Evolutionary conservation across 768 basidiomycete genomes (phyloP), one percentile per base, ranked within the genome.

Genomic region (Agrocybe pediades): DNA sequence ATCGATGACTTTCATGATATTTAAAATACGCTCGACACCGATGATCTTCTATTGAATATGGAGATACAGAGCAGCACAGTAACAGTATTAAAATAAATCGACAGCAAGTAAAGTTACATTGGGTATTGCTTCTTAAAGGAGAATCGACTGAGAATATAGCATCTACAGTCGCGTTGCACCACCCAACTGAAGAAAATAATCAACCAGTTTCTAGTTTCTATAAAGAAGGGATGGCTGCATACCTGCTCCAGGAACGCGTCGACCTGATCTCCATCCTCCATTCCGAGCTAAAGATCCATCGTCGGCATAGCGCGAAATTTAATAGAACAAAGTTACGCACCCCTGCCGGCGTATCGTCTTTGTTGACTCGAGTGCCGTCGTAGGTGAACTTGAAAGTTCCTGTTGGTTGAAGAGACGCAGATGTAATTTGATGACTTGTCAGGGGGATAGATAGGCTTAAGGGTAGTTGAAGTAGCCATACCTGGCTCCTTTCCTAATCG

Each of bases 241-340:
- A 82, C 84, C 74, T 87, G 85, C 55, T 78, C 73, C 36, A 87
- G 60, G 51, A 75, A 69, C 6, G 83, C 84, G 60, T 88, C 86
- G 45, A 88, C 79, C 53, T 76, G 70, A 60, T 88, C 86, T 2
- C 78, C 78, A 27, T 87, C 84, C 56, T 86, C 85, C 79, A 87
- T 82, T 0, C 66, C 74, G 13, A 76, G 57, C 83, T 87, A 42
- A n/a, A 2, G n/a, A 42, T 30, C 30, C 41, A 46, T 39, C 17
- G 40, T 46, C 23, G 48, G 19, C 24, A 42, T 13, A 52, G 15
- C 42, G 41, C 41, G 36, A 19, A 29, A 41, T 19, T 20, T 29
- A n/a, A n/a, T 20, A 36, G 24, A 53, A 27, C 15, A 40, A 54
- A 41, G 53, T 29, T 26, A 66, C 74, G 56, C 55, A 88, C 87